Evolutionary conservation across 495 filamentous ascomycete species (phyloP).

Genomic region (Gamarada debralockiae): DNA sequence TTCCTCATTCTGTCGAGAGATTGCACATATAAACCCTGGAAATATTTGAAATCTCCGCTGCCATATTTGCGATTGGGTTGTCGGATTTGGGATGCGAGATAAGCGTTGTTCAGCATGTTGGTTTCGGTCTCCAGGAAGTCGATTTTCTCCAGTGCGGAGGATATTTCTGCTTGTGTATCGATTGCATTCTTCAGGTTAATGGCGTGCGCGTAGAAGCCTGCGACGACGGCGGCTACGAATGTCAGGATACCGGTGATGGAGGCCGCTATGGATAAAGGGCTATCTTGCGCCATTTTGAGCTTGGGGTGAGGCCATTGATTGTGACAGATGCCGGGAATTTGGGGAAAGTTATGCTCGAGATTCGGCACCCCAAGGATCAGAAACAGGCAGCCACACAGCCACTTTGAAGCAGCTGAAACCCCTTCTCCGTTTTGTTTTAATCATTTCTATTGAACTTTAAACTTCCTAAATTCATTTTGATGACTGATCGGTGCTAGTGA

Average conservation of each 20-base stretch:
- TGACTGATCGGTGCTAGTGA: too few relatives aligned
- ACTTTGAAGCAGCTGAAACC: too few relatives aligned
- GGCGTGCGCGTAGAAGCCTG: conserved; percentile 3
- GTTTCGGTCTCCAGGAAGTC: conserved; percentile 9
- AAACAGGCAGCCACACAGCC: too few relatives aligned
- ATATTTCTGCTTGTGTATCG: conserved; percentile 5
- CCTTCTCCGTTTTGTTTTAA: too few relatives aligned
- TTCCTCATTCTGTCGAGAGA: background rate
- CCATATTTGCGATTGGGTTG: conserved; percentile 1
- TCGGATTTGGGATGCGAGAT: conserved; percentile 4
- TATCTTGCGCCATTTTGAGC: conserved; percentile 2
- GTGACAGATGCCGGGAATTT: too few relatives aligned
- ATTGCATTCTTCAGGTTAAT: conserved; percentile 4
- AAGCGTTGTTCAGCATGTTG: conserved; percentile 1
- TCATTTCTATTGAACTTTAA: too few relatives aligned
- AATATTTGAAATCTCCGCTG: conserved; percentile 6
- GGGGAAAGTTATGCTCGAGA: too few relatives aligned
- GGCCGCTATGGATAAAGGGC: conserved; percentile 4
- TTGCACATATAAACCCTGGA: background rate
- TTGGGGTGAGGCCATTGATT: too few relatives aligned
- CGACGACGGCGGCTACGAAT: background rate
- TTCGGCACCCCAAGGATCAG: too few relatives aligned
- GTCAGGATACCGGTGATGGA: background rate
- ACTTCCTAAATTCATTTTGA: too few relatives aligned
- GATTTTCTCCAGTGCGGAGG: background rate